Conservation (phyloP, 2,329 filamentous ascomycete species). For the Botrytis medusae region DNA sequence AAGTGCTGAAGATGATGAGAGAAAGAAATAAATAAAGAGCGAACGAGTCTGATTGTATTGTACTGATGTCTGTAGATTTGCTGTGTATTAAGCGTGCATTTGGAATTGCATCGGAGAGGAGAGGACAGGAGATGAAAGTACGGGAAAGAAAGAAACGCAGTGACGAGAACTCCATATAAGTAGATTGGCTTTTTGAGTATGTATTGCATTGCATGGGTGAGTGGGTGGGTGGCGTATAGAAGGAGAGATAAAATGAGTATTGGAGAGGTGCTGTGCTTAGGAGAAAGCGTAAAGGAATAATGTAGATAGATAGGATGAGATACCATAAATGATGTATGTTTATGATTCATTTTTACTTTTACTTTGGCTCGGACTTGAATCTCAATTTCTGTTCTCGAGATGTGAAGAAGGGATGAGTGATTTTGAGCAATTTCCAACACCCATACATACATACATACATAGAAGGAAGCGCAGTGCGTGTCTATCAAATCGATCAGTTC, state of each 20-base stretch:
- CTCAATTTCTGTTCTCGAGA: too few relatives aligned
- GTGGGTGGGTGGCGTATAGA: background rate
- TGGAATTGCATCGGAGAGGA: background rate
- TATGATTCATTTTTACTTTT: background rate
- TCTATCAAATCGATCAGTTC: too few relatives aligned
- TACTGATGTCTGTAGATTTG: slow-evolving; percentile 7
- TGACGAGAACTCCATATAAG: background rate
- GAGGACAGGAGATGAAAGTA: background rate
- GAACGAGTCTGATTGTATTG: background rate
- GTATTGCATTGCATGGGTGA: background rate
- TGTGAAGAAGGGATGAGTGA: too few relatives aligned
- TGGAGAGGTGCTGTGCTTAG: background rate
- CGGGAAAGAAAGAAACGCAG: too few relatives aligned
- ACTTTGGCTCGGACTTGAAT: too few relatives aligned
- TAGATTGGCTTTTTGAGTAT: background rate
- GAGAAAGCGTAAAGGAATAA: background rate
- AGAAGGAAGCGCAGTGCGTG: too few relatives aligned
- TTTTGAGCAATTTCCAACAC: too few relatives aligned
- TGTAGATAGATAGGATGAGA: background rate
- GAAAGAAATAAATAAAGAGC: background rate
- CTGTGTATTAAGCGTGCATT: background rate
- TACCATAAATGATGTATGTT: slow-evolving; percentile 3
- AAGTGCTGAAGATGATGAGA: background rate
- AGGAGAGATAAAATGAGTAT: background rate
- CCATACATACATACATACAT: too few relatives aligned